phyloP scores from a whole-genome alignment of 73 alveolate genomes.

The Paramecium octaurelia region DNA sequence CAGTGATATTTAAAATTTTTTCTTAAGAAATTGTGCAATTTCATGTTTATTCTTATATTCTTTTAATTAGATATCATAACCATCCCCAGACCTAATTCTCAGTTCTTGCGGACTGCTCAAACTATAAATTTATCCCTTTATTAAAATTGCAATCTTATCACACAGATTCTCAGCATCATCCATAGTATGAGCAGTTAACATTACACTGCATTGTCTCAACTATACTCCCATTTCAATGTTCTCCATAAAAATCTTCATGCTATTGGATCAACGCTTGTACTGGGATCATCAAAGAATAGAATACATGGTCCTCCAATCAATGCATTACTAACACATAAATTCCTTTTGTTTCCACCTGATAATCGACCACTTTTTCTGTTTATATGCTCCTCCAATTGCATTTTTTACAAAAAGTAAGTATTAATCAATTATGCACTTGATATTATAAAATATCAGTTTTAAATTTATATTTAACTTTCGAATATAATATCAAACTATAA shows the following conservation, averaged over 20 bases:
- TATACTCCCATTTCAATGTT: constrained; percentile 8
- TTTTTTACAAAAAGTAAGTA: constrained; percentile 64
- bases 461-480: no score
- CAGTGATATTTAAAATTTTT: neutral
- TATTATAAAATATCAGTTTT: no score
- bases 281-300: constrained; percentile 92
- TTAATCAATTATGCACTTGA: no score
- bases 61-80: constrained; percentile 66
- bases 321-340: constrained; percentile 87
- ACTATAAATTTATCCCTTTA: constrained; percentile 76
- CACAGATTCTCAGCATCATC: constrained; percentile 91
- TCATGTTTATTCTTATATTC: neutral
- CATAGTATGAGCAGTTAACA: constrained; percentile 84
- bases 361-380: constrained; percentile 72
- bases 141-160: constrained; percentile 82
- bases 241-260: constrained; percentile 70
- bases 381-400: constrained; percentile 73
- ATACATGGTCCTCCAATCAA: constrained; percentile 91
- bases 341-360: constrained; percentile 97
- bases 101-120: constrained; percentile 75
- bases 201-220: constrained; percentile 61
- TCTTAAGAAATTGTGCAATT: neutral
- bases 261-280: constrained; percentile 89
- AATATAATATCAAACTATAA: neutral
- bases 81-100: constrained; percentile 75